These are phyloP conservation scores for Candida montana DNA, from an alignment of 805 yeast genomes.

Conservation along the genomic window DNA sequence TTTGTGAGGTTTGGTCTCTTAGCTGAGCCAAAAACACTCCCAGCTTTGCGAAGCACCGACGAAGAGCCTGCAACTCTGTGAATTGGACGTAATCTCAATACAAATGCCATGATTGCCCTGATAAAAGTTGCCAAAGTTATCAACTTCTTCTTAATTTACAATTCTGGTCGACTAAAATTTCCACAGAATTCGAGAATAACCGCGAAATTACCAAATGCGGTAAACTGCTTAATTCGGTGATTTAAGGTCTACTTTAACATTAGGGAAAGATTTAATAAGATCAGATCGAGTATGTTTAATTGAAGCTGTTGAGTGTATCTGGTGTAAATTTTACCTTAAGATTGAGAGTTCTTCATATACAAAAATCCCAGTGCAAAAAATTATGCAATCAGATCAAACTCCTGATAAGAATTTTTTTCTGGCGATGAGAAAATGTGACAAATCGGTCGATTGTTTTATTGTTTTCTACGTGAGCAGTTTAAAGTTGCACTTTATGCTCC, in stretches of 20 bases:
- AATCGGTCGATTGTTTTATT: background rate
- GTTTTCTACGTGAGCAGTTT: too few species aligned
- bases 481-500: too few species aligned
- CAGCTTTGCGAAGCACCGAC: background rate
- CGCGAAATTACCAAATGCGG: background rate
- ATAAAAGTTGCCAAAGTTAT: too few species aligned
- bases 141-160: too few species aligned
- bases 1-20: constrained; percentile 2
- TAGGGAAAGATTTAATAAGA: too few species aligned
- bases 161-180: too few species aligned
- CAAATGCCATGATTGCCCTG: background rate
- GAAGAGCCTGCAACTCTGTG: background rate
- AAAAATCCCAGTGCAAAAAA: too few species aligned
- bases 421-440: background rate
- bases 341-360: too few species aligned
- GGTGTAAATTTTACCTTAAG: background rate
- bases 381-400: too few species aligned
- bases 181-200: constrained; percentile 2
- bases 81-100: background rate
- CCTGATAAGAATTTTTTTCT: too few species aligned
- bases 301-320: background rate
- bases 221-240: background rate
- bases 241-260: background rate
- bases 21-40: background rate
- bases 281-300: too few species aligned